These are phyloP conservation scores for Podospora pseudocomata DNA, from an alignment of 495 filamentous ascomycete species.

Conservation along the genomic window DNA sequence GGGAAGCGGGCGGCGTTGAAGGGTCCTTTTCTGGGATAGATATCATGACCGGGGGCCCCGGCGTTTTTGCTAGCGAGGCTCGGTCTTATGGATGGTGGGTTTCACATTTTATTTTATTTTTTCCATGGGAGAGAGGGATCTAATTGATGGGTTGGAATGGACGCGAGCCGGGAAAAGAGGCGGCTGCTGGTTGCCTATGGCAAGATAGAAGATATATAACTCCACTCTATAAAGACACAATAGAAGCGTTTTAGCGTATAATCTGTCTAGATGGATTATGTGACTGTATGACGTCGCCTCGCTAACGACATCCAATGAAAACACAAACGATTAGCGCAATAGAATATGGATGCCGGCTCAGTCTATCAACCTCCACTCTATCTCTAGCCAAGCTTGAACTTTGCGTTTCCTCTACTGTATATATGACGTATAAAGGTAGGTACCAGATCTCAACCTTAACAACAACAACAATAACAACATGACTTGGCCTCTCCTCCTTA, in stretches of 20 bases:
- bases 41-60: not conserved
- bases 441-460: no score
- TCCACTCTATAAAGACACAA: not conserved
- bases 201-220: not conserved
- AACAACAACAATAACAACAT: no score
- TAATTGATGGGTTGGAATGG: not conserved
- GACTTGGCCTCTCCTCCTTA: no score
- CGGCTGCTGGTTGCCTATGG: not conserved
- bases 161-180: not conserved
- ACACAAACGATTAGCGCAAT: no score
- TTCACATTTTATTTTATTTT: not conserved
- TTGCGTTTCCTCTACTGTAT: no score
- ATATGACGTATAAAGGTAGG: no score
- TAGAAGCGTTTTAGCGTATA: not conserved
- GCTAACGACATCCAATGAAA: no score
- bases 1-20: slow-evolving; percentile 1
- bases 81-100: not conserved
- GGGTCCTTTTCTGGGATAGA: not conserved
- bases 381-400: no score
- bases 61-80: not conserved
- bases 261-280: no score
- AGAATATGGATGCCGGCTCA: no score
- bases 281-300: no score
- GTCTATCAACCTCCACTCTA: no score
- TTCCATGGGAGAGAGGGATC: not conserved